Evolutionary conservation across 305 asterid species (phyloP).

Genomic region (Solanum hybrid): DNA sequence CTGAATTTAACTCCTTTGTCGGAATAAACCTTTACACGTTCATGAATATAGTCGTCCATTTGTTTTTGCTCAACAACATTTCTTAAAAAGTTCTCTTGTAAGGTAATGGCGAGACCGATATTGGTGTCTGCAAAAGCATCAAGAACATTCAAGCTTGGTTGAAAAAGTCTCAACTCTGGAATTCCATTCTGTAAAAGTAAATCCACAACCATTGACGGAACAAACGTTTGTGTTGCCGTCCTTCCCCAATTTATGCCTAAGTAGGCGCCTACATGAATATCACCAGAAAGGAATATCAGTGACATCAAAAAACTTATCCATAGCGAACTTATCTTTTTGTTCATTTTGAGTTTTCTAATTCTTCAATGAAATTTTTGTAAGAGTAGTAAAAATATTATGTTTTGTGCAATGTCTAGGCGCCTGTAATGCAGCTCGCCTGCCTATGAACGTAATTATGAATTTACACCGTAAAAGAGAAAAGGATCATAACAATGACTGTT

Average conservation of each 20-base stretch:
- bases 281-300: background rate
- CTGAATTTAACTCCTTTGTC: background rate
- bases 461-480: background rate
- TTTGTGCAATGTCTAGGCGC: background rate
- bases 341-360: background rate
- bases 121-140: conserved; percentile 14
- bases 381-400: background rate
- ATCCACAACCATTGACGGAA: conserved; percentile 51
- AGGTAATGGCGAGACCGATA: conserved; percentile 12
- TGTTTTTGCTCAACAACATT: background rate
- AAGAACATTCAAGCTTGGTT: conserved; percentile 21
- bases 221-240: conserved; percentile 18
- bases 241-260: conserved; percentile 42
- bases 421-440: background rate
- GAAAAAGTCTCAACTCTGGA: conserved; percentile 14
- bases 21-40: background rate
- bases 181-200: conserved; percentile 34
- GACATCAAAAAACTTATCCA: background rate
- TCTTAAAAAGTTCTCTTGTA: conserved; percentile 11
- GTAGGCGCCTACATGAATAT: conserved; percentile 2
- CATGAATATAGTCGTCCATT: background rate
- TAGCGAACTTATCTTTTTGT: background rate
- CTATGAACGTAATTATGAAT: background rate
- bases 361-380: background rate
- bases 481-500: background rate